Conservation (phyloP, 306 rosid genomes). For the Vigna trinervia region DNA sequence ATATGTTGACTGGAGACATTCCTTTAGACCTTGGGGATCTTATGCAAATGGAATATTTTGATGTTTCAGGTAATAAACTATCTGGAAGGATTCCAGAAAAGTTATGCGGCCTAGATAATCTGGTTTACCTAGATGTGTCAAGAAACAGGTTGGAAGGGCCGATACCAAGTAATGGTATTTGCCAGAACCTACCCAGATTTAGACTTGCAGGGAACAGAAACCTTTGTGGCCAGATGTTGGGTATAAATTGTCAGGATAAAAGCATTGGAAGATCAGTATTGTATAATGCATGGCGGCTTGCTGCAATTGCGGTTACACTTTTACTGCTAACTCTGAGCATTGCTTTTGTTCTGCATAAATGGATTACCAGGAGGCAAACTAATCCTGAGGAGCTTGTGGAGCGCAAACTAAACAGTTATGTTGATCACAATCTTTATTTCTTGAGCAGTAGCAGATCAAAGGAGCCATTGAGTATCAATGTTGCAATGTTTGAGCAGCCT, state of each 20-base stretch:
- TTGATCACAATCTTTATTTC: constrained; percentile 79
- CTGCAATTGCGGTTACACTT: constrained; percentile 62
- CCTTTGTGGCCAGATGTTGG: constrained; percentile 76
- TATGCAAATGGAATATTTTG: constrained; percentile 77
- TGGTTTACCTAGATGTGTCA: constrained; percentile 71
- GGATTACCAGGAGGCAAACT: constrained; percentile 57
- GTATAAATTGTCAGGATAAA: constrained; percentile 60
- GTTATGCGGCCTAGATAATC: constrained; percentile 72
- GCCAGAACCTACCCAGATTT: constrained; percentile 68
- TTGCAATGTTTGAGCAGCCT: constrained; percentile 97
- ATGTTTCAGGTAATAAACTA: constrained; percentile 72
- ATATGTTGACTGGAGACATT: constrained; percentile 70
- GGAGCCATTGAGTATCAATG: constrained; percentile 90
- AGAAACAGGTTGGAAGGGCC: constrained; percentile 82
- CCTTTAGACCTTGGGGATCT: constrained; percentile 87
- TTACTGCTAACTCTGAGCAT: constrained; percentile 49
- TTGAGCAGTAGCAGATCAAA: constrained; percentile 91
- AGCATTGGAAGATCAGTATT: constrained; percentile 57
- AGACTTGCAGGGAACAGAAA: constrained; percentile 66
- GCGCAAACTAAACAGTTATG: constrained; percentile 66
- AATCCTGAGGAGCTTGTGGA: constrained; percentile 70
- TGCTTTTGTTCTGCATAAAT: constrained; percentile 64
- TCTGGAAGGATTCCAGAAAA: constrained; percentile 82
- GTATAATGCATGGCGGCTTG: constrained; percentile 69
- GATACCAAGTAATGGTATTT: constrained; percentile 80